Percentiles rank a stretch among this genome's conserved stretches.
Evolutionary conservation across 208 protist genomes (phyloP).

Genomic region (Willaertia magna): DNA sequence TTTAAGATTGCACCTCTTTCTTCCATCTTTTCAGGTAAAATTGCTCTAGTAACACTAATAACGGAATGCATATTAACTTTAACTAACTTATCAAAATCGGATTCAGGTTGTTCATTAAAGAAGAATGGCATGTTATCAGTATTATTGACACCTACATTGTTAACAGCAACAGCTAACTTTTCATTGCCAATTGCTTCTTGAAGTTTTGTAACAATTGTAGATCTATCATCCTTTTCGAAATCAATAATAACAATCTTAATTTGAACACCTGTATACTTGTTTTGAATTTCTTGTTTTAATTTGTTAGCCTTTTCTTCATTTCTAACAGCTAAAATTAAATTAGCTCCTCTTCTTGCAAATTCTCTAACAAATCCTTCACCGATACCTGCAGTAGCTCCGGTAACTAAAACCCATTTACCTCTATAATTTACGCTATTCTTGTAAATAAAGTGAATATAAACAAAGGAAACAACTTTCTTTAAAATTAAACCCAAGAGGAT

Average conservation of each 20-base stretch:
- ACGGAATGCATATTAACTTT: conserved; percentile 13
- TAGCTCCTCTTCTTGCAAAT: conserved; percentile 68
- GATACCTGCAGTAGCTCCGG: conserved; percentile 45
- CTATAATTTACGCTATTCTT: background rate
- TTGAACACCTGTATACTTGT: background rate
- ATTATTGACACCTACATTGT: conserved; percentile 7
- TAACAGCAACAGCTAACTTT: background rate
- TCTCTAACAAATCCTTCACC: conserved; percentile 69
- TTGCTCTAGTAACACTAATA: background rate
- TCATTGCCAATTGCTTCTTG: background rate
- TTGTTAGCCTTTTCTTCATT: conserved; percentile 20
- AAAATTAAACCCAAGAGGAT: background rate
- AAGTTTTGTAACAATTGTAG: background rate
- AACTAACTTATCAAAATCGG: background rate
- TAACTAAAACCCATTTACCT: background rate
- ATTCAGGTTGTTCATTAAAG: background rate
- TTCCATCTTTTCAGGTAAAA: background rate
- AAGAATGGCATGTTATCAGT: background rate
- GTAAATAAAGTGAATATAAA: background rate
- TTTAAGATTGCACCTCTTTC: background rate
- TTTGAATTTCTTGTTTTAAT: background rate
- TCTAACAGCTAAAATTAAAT: conserved; percentile 69
- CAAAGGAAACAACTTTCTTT: background rate
- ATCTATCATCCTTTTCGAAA: conserved; percentile 48
- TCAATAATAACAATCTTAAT: background rate